phyloP scores from a whole-genome alignment of 495 filamentous ascomycete genomes.

The Cercophora scortea region DNA sequence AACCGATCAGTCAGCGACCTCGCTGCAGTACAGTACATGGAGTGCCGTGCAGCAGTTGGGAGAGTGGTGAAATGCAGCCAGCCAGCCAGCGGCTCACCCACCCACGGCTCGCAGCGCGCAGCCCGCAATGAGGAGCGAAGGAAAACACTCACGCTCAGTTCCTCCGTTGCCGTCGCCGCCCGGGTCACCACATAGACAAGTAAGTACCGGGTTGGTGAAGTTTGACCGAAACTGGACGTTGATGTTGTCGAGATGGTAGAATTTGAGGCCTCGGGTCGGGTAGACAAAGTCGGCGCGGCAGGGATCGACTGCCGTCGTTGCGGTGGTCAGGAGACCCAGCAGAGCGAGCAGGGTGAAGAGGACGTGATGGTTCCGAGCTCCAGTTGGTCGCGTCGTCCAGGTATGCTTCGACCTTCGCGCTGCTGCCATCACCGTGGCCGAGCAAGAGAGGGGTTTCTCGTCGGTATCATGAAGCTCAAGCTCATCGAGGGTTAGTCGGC shows the following conservation, averaged over 20 bases:
- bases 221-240: slow-evolving; percentile 19
- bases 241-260: slow-evolving; percentile 18
- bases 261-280: slow-evolving; percentile 6
- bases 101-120: background rate
- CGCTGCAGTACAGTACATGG: background rate
- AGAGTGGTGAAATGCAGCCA: slow-evolving; percentile 2
- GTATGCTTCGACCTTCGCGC: slow-evolving; percentile 2
- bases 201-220: slow-evolving; percentile 14
- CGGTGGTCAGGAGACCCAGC: slow-evolving; percentile 10
- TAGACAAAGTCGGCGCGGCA: slow-evolving; percentile 11
- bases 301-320: slow-evolving; percentile 3
- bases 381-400: too few species aligned
- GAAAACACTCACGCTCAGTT: slow-evolving; percentile 6
- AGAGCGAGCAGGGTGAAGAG: slow-evolving; percentile 8
- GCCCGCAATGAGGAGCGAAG: background rate
- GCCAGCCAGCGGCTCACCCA: background rate
- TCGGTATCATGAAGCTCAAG: background rate
- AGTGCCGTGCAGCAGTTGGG: background rate
- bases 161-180: slow-evolving; percentile 8
- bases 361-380: background rate
- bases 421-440: slow-evolving; percentile 20
- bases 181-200: slow-evolving; percentile 17
- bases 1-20: slow-evolving; percentile 15
- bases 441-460: slow-evolving; percentile 7
- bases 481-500: too few species aligned